A percentile compares a stretch with the other conserved stretches of the same genome.
These are phyloP conservation scores for Meira miltonrushii DNA, from an alignment of 1,284 basidiomycete genomes.

Conservation along the genomic window DNA sequence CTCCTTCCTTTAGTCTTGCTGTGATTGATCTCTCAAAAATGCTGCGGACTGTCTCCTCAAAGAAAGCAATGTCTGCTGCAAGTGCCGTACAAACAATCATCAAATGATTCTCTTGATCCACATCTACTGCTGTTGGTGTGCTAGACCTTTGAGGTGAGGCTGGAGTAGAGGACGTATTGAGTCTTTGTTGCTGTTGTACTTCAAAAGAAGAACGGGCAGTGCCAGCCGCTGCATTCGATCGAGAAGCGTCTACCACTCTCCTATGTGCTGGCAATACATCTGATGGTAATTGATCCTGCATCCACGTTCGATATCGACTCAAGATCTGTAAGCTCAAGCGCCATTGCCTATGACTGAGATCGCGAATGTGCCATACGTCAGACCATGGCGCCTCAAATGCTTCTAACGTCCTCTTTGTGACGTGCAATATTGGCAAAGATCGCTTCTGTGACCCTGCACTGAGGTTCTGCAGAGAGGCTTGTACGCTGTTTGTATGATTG, in stretches of 20 bases:
- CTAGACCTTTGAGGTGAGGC: slow-evolving; percentile 1
- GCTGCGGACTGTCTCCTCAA: slow-evolving; percentile 13
- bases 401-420: slow-evolving; percentile 18
- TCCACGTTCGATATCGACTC: slow-evolving; percentile 43
- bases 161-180: neutral
- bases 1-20: slow-evolving; percentile 8
- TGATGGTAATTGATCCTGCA: slow-evolving; percentile 19
- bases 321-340: slow-evolving; percentile 43
- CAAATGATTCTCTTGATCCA: slow-evolving; percentile 2
- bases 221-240: too few species aligned
- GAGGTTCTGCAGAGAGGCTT: slow-evolving; percentile 47
- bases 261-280: slow-evolving; percentile 8
- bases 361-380: slow-evolving; percentile 26
- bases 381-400: slow-evolving; percentile 36
- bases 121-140: neutral
- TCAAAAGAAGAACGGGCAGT: too few species aligned
- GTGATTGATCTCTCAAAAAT: slow-evolving; percentile 4
- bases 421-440: slow-evolving; percentile 10
- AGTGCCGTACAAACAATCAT: slow-evolving; percentile 11
- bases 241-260: neutral
- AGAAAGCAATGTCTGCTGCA: slow-evolving; percentile 10
- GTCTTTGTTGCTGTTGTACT: too few species aligned
- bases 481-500: slow-evolving; percentile 52
- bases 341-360: slow-evolving; percentile 41
- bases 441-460: neutral